phyloP scores from a whole-genome alignment of 805 yeast genomes.

The Candida nitratophila region DNA sequence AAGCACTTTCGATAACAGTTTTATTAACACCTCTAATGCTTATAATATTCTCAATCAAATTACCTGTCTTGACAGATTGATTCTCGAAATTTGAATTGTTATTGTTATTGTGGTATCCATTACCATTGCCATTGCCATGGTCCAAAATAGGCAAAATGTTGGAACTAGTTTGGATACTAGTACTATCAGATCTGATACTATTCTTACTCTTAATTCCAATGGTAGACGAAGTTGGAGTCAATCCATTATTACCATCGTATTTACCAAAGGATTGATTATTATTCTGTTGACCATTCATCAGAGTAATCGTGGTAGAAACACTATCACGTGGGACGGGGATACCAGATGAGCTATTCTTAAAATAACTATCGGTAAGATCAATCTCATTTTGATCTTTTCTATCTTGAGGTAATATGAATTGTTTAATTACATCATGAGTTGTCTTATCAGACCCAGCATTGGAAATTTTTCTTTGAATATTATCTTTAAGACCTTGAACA shows the following conservation, averaged over 20 bases:
- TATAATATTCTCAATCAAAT: slow-evolving; percentile 77
- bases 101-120: background rate
- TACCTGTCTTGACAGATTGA: slow-evolving; percentile 34
- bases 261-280: background rate
- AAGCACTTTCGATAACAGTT: slow-evolving; percentile 70
- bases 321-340: background rate
- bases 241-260: background rate
- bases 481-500: slow-evolving; percentile 27
- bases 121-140: no score
- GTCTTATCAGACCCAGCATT: background rate
- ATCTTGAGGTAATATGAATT: slow-evolving; percentile 12
- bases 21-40: slow-evolving; percentile 78
- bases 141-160: background rate
- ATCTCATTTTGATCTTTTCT: slow-evolving; percentile 10
- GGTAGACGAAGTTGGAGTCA: background rate
- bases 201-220: background rate
- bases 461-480: slow-evolving; percentile 13
- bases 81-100: background rate
- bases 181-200: background rate
- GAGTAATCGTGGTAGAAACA: background rate
- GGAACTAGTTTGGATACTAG: background rate
- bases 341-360: background rate
- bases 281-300: background rate
- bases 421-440: slow-evolving; percentile 2
- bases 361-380: slow-evolving; percentile 12